Evolutionary conservation across 176 grass and related monocot genomes (phyloP), one percentile per base, ranked within the genome.

Genomic region (Eragrostis curvula): DNA sequence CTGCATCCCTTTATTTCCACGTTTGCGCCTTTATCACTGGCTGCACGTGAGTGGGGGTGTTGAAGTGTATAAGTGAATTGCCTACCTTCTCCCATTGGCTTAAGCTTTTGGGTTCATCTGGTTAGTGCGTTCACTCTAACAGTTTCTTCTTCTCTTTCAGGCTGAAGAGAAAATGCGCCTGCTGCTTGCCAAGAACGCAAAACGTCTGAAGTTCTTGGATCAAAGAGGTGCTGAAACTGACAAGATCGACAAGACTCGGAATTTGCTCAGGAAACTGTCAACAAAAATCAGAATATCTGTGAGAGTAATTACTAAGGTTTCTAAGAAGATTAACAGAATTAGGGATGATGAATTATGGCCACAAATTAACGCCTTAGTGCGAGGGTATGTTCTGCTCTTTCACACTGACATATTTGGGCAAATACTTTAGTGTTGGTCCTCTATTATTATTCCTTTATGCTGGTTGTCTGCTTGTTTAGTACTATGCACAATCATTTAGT

Each of bases 101-200:
- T n/a, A n/a, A n/a, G n/a, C n/a, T n/a, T n/a, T n/a, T n/a, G n/a
- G n/a, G n/a, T n/a, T n/a, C n/a, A n/a, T n/a, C n/a, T n/a, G n/a
- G n/a, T n/a, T n/a, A n/a, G n/a, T n/a, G n/a, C n/a, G n/a, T n/a
- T n/a, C n/a, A n/a, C n/a, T n/a, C n/a, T n/a, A n/a, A n/a, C n/a
- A n/a, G n/a, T n/a, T n/a, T 79, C 43, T 18, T 86, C 42, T 79
- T 44, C 66, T 73, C 48, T 75, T 78, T 18, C 64, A 99, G 97
- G 71, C 80, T 50, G 97, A 99, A 87, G 97, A 94, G 58, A 99
- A 94, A 78, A 94, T 99, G 97, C 82, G 91, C 0, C 77, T 99
- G 2, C 79, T 93, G 41, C 91, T 99, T 48, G 72, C 78, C 0
- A 96, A 94, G 87, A 99, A 78, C 61, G 28, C 72, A 3, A 99